Evolutionary conservation across 768 basidiomycete species (phyloP).

Genomic region (Podaxis pistillaris): DNA sequence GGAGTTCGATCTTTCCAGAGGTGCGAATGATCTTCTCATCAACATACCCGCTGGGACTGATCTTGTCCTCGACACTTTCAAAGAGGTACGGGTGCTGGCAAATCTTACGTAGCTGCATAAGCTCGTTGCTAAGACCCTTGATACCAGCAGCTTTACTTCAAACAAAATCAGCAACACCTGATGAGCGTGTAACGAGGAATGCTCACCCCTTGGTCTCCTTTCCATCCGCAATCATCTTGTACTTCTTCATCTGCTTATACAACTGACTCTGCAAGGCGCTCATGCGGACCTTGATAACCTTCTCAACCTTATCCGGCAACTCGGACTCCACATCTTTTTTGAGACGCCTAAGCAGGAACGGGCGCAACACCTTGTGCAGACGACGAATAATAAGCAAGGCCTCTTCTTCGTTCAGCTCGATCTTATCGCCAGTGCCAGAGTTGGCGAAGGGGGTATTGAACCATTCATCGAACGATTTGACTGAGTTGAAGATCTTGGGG

Average conservation of each 20-base stretch:
- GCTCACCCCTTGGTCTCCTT: slow-evolving; percentile 73
- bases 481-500: slow-evolving; percentile 97
- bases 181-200: slow-evolving; percentile 1
- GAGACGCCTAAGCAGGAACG: slow-evolving; percentile 87
- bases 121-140: slow-evolving; percentile 89
- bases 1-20: slow-evolving; percentile 91
- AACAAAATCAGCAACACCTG: slow-evolving; percentile 8
- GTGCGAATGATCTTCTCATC: slow-evolving; percentile 84
- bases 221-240: slow-evolving; percentile 93
- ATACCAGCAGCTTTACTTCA: slow-evolving; percentile 71
- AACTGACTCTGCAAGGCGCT: slow-evolving; percentile 87
- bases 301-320: slow-evolving; percentile 96
- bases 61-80: slow-evolving; percentile 90
- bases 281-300: slow-evolving; percentile 96
- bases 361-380: slow-evolving; percentile 91
- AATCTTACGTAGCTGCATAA: slow-evolving; percentile 98
- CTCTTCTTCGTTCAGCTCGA: slow-evolving; percentile 99
- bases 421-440: slow-evolving; percentile 97
- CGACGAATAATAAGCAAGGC: slow-evolving; percentile 95
- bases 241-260: slow-evolving; percentile 98
- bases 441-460: slow-evolving; percentile 99
- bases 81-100: slow-evolving; percentile 98
- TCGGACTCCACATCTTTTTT: slow-evolving; percentile 98
- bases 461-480: slow-evolving; percentile 99
- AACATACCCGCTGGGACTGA: slow-evolving; percentile 78